These are phyloP conservation scores for Echinochloa phyllopogon DNA, from an alignment of 176 grass and related monocot species.

Conservation along the genomic window DNA sequence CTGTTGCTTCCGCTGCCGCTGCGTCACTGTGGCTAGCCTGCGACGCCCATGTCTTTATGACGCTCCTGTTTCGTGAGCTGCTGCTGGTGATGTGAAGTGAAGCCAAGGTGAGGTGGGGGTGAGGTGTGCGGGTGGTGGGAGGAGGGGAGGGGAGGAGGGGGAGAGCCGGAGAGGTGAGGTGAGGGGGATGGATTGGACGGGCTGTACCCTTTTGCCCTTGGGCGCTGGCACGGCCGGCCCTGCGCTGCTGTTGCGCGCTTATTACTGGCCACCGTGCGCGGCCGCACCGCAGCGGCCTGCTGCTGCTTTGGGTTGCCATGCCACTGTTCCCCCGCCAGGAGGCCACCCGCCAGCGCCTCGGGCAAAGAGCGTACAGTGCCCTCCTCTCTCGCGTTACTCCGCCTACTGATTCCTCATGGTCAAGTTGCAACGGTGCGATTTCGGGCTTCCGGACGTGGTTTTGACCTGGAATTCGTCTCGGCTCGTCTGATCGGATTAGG, in stretches of 20 bases:
- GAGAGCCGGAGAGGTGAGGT: neutral
- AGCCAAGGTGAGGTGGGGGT: neutral
- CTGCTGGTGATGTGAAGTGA: constrained; percentile 32
- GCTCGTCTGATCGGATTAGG: neutral
- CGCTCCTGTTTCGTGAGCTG: constrained; percentile 34
- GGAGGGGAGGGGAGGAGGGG: no score
- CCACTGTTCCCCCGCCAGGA: constrained; percentile 60
- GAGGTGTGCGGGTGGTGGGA: neutral
- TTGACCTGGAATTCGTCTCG: neutral
- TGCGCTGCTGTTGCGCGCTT: constrained; percentile 26
- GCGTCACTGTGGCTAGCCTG: constrained; percentile 50
- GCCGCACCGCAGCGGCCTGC: constrained; percentile 24
- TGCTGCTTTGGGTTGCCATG: constrained; percentile 51
- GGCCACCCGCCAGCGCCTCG: constrained; percentile 48
- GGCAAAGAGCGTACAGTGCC: constrained; percentile 34
- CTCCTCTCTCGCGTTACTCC: neutral
- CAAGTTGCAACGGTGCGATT: constrained; percentile 3
- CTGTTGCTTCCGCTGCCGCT: constrained; percentile 46
- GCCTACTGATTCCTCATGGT: neutral
- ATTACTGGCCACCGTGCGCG: constrained; percentile 46
- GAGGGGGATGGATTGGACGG: constrained; percentile 37
- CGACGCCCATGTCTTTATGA: constrained; percentile 58
- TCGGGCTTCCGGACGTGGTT: neutral
- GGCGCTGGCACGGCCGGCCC: constrained; percentile 3
- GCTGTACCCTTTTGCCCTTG: constrained; percentile 32